Base-by-base conservation (phyloP, 2,329 filamentous ascomycete species). In the Pseudofabraea citricarpa region DNA sequence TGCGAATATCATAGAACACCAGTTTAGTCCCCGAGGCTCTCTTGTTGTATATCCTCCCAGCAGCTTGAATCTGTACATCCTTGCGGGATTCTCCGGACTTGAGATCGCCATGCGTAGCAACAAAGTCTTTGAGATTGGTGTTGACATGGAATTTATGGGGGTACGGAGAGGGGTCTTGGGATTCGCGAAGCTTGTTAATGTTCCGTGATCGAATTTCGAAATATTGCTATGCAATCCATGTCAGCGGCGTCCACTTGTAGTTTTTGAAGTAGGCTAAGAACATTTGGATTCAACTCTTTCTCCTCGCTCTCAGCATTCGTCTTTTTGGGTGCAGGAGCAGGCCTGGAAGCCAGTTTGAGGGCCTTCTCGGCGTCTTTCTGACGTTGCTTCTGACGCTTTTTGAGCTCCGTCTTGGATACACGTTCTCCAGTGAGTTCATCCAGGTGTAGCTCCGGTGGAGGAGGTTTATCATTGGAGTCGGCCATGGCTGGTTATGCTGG, bases 391-490 rank as follows among this genome's bases (percentile, higher is more conserved):
- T 90, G 81, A 60, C 91, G 83, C 74, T 88, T 91, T 88, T 98
- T 98, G 66, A 97, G 74, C 71, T 90, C 85, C 13, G 82, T 80
- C 81, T 90, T 90, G 71, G 86, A 90, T 48, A 85, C 64, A 66
- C 69, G 83, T 72, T 98, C 93, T 59, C 93, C 93, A 12, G 93
- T 97, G 52, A 90, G 88, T 61, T 94, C 88, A 66, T 98, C 93
- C 40, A 93, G 79, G 66, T 90, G 78, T 56, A 95, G 76, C 40
- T 59, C 58, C 13, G 49, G 50, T 37, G 56, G 47, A 24, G 53
- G 21, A 23, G 41, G 33, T 24, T 48, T 36, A 18, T 37, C 47
- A 47, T 46, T 36, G 45, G 46, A 46, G 51, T 60, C 58, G 38
- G 59, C 54, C 58, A 61, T 62, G 45, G 48, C 60, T 57, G 50